Evolutionary conservation across 805 yeast genomes (phyloP), one percentile per base, ranked within the genome.

Genomic region (Myxozyma monticola): DNA sequence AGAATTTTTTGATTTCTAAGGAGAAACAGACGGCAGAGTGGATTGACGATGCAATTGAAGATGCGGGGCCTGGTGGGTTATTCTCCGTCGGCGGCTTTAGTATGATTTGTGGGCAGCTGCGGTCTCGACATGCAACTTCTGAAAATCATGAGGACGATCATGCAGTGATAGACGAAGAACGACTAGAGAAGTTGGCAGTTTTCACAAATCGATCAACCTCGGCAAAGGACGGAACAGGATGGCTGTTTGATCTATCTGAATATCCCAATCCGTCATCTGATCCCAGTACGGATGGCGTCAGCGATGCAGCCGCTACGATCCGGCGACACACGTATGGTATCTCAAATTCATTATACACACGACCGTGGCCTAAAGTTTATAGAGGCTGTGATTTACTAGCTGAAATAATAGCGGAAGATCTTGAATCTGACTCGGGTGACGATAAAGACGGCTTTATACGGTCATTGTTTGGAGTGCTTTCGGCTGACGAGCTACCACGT

Each of bases 351-450:
- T 68, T 78, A n/a, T 77, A 72, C 57, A 71, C 75, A 26, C 72
- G 79, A 22, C 84, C 87, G 5, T 90, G 98, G 97, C 76, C 77
- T 0, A 91, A 90, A 61, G 84, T 84, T 0, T 58, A 62, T 3
- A 45, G 68, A 4, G 96, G 91, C 0, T 76, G 72, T 65, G 63
- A 62, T 60, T 71, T 65, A 50, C 67, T 81, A 5, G 44, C 51
- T 10, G 48, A 49, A 14, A 39, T 56, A 15, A 45, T 64, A 46
- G 34, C 64, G 50, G 31, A 65, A 38, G 48, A 59, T 53, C 45
- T 62, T 42, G 8, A 37, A 9, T 7, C 9, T 9, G 36, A 17
- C 9, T 15, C 28, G 14, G 14, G 28, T 4, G 39, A 43, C 17
- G 22, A 49, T 6, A 59, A 56, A 37, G 54, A 54, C 2, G 62